These are phyloP conservation scores for Asterophora lycoperdoides DNA, from an alignment of 768 basidiomycete species.

Conservation along the genomic window DNA sequence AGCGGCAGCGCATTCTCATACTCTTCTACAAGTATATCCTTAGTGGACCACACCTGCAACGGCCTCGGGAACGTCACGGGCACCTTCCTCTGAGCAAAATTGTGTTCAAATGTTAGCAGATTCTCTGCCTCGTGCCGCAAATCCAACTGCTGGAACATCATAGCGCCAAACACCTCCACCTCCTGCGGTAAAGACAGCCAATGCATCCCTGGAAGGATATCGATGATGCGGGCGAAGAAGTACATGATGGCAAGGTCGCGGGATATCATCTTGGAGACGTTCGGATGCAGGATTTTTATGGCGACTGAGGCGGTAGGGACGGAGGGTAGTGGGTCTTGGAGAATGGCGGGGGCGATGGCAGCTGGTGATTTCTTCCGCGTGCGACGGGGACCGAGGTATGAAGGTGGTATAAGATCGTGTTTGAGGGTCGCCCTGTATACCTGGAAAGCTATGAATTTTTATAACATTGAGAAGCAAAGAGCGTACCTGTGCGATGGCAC, in stretches of 20 bases:
- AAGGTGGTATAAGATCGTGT: constrained; percentile 78
- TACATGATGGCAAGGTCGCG: constrained; percentile 95
- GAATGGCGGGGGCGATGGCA: constrained; percentile 47
- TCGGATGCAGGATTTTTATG: constrained; percentile 93
- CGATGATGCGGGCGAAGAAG: constrained; percentile 79
- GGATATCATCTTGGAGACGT: constrained; percentile 73
- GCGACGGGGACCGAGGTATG: constrained; percentile 76
- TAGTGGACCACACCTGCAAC: constrained; percentile 73
- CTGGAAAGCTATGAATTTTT: constrained; percentile 29
- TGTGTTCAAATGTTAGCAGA: constrained; percentile 75
- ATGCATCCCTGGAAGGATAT: constrained; percentile 85
- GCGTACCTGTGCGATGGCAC: constrained; percentile 90
- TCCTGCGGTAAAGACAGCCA: constrained; percentile 97
- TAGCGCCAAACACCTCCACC: constrained; percentile 87
- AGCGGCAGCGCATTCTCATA: constrained; percentile 90
- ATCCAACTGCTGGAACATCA: constrained; percentile 97
- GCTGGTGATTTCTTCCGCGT: constrained; percentile 44
- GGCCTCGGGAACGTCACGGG: constrained; percentile 91
- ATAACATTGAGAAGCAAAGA: neutral
- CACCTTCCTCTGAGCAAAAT: constrained; percentile 76
- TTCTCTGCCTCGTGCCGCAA: constrained; percentile 88
- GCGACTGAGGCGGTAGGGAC: constrained; percentile 87
- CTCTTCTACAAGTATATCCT: constrained; percentile 86
- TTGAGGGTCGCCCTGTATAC: constrained; percentile 89
- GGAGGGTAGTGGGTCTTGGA: constrained; percentile 62